Evolutionary conservation across 2,329 filamentous ascomycete species (phyloP), one percentile per base, ranked within the genome.

Genomic region (Cryphonectria naterciae): DNA sequence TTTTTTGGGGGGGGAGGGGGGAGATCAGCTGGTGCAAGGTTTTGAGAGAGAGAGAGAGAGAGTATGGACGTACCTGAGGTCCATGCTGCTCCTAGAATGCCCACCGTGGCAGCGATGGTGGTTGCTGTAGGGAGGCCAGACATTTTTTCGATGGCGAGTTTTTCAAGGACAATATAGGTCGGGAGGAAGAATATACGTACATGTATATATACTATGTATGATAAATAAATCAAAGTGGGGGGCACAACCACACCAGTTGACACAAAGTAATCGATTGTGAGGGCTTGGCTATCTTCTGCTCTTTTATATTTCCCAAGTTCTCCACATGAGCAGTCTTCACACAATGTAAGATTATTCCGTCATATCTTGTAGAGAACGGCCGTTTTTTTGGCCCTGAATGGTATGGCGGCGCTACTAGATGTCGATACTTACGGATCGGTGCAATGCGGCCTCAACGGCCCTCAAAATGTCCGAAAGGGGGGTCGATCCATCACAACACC

Each of bases 81-180:
- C 79, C 80, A 83, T 15, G 79, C 78, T 25, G 81, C 81, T 52
- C 80, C 79, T 41, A 80, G 68, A 35, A 83, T 76, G 70, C 81
- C 81, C n/a, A 78, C 80, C 37, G 81, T 78, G 37, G 79, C 77
- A 35, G 80, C 80, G 60, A 81, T 35, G 22, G 81, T 65, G 35
- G 71, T 65, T n/a, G 73, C 58, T 32, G 71, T 32, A 32, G 68
- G 64, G n/a, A 71, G 60, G 63, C 64, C 41, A 52, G 69, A 61
- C 73, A 73, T 74, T 17, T 32, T 32, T 35, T 70, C 2, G 19
- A n/a, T 17, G 7, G 19, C 22, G n/a, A 32, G n/a, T 19, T 25
- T 63, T 22, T 39, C 5, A 10, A n/a, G 19, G 46, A n/a, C 46
- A n/a, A n/a, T 49, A 6, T 10, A 22, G 22, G 1, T 49, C 11